These are phyloP conservation scores for Silene coronaria DNA, from an alignment of 179 eudicot genomes.

Conservation along the genomic window DNA sequence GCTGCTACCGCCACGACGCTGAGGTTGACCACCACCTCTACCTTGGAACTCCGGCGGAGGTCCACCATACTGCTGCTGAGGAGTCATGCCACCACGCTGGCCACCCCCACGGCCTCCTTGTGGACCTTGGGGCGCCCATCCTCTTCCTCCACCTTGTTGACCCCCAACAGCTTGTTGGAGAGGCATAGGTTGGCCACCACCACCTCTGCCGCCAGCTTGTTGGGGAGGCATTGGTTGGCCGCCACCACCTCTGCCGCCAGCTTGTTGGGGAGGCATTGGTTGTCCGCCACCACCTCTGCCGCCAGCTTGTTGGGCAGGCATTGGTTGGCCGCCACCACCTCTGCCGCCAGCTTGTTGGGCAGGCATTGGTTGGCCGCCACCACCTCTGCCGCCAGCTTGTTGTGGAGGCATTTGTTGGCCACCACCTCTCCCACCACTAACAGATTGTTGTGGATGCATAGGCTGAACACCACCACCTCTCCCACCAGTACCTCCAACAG, in stretches of 20 bases:
- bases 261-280: conserved; percentile 37
- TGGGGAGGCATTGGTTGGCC: conserved; percentile 10
- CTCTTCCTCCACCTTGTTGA: conserved; percentile 49
- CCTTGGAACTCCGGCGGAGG: conserved; percentile 27
- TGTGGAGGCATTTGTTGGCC: conserved; percentile 33
- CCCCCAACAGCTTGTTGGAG: conserved; percentile 20
- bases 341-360: conserved; percentile 14
- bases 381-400: conserved; percentile 29
- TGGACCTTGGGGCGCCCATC: conserved; percentile 33
- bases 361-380: conserved; percentile 10
- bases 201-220: conserved; percentile 25
- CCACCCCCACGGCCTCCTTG: conserved; percentile 48
- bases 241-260: conserved; percentile 16
- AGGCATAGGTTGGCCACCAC: conserved; percentile 17
- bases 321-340: conserved; percentile 23
- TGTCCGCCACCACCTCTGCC: conserved; percentile 29
- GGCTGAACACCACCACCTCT: not conserved
- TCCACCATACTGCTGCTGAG: conserved; percentile 55
- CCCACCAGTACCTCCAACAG: not conserved
- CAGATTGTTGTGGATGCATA: conserved; percentile 14
- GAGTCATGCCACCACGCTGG: conserved; percentile 39
- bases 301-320: conserved; percentile 10
- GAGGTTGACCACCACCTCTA: conserved; percentile 43
- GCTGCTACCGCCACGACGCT: conserved; percentile 50
- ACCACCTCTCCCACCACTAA: conserved; percentile 15